Evolutionary conservation across 805 yeast genomes (phyloP), one percentile per base, ranked within the genome.

Genomic region (Monosporozyma aerobia): DNA sequence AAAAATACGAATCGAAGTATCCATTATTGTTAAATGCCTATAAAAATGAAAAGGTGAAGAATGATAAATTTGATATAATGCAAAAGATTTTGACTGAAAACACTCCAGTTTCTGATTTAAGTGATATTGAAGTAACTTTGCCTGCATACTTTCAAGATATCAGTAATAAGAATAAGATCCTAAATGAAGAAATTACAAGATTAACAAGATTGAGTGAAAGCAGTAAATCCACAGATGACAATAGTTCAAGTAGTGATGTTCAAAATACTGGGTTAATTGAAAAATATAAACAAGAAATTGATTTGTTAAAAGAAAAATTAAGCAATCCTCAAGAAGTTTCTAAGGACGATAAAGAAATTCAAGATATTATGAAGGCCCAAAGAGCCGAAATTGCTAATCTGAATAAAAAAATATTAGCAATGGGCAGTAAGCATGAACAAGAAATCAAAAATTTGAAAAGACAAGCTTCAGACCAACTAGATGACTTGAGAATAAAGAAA

Each of bases 1-100:
- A 77, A 53, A 90, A 89, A 65, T 92, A 90, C 67, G 98, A 92
- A 66, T 85, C 85, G 49, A 90, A 89, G 66, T 92, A 94, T 64
- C 99, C 99, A 0, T 71, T 81, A 44, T 72, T 92, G 14, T 75
- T 90, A 49, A 85, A 85, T 45, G 97, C 98, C 0, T 94, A 88
- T 70, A 87, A 89, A 63, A 72, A 76, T 1, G 97, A 90, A 65
- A 88, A 86, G 70, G 73, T 77, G 49, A 85, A 83, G 59, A 72
- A 77, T 1, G 83, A 78, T 47, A 74, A 83, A 45, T 77, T 90
- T 8, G 72, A 64, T 4, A 62, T 71, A 0, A 85, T 90, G 59
- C 97, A 89, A 63, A 80, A 73, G 52, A 78, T 85, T 13, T 70
- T 92, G 54, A 75, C 79, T 50, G 97, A 92, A 60, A 70, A 79